These are phyloP conservation scores for Phialophora expanda DNA, from an alignment of 2,329 filamentous ascomycete genomes.

Conservation along the genomic window DNA sequence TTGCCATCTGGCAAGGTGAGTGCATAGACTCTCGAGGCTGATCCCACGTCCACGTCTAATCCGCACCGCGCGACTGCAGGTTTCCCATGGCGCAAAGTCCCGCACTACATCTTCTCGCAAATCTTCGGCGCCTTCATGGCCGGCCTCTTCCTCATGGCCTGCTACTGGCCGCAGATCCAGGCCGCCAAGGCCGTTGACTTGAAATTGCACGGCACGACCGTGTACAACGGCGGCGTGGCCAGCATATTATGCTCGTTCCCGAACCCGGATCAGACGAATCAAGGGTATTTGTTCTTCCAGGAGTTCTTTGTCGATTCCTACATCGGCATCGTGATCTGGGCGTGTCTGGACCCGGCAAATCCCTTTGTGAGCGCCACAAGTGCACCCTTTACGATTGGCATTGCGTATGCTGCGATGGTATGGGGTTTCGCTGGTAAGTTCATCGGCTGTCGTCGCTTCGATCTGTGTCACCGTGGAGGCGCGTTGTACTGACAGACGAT, in stretches of 20 bases:
- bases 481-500: neutral
- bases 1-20: conserved; percentile 58
- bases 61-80: conserved; percentile 33
- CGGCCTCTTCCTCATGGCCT: conserved; percentile 60
- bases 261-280: conserved; percentile 55
- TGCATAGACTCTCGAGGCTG: neutral
- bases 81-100: conserved; percentile 61
- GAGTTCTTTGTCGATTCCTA: conserved; percentile 66
- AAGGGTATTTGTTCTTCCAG: conserved; percentile 63
- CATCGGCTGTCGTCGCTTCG: neutral
- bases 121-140: conserved; percentile 63
- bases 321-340: conserved; percentile 64
- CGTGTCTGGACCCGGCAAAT: conserved; percentile 63
- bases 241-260: conserved; percentile 63
- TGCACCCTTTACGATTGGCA: conserved; percentile 61
- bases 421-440: conserved; percentile 59
- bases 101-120: conserved; percentile 59
- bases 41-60: neutral
- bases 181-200: conserved; percentile 49
- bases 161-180: conserved; percentile 60
- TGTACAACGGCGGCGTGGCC: conserved; percentile 58
- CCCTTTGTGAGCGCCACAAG: conserved; percentile 58
- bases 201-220: conserved; percentile 47
- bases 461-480: neutral
- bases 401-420: conserved; percentile 60